These are phyloP conservation scores for Coemansia sp. DNA, from an alignment of 192 early-diverging fungal species.

Conservation along the genomic window DNA sequence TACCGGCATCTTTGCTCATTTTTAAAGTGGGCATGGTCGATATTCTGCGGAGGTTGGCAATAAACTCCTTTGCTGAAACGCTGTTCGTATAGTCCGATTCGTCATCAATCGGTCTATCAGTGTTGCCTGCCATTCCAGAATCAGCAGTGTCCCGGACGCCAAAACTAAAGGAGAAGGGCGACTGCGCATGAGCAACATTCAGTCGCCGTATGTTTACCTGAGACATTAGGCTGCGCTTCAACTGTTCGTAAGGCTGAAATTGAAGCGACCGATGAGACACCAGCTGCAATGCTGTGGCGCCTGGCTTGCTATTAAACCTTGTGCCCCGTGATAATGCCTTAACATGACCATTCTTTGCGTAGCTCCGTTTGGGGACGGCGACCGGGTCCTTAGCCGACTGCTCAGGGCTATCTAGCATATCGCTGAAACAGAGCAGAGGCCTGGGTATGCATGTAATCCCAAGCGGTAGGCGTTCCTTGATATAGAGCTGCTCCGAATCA, in stretches of 20 bases:
- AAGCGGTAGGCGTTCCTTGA: conserved; percentile 36
- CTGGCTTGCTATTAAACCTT: too few relatives aligned
- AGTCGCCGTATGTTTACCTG: conserved; percentile 7
- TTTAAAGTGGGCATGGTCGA: conserved; percentile 28
- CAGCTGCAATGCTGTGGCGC: neutral
- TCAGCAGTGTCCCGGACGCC: neutral
- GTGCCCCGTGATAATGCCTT: too few relatives aligned
- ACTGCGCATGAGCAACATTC: conserved; percentile 2
- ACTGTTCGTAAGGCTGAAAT: conserved; percentile 12
- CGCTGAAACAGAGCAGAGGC: conserved; percentile 22
- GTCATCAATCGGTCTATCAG: neutral
- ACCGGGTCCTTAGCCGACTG: too few relatives aligned
- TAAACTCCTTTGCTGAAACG: conserved; percentile 3
- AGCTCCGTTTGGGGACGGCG: too few relatives aligned
- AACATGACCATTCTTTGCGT: too few relatives aligned
- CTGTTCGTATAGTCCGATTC: neutral
- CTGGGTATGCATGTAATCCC: conserved; percentile 25
- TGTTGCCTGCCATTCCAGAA: neutral
- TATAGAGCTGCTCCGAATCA: conserved; percentile 20
- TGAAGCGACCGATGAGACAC: conserved; percentile 14
- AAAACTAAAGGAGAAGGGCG: conserved; percentile 8
- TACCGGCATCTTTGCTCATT: neutral
- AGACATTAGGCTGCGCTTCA: conserved; percentile 16
- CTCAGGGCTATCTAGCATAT: conserved; percentile 37
- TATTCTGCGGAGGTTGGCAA: conserved; percentile 19